Conservation (phyloP, 2,329 filamentous ascomycete genomes). For the Teratosphaeria gauchensis region DNA sequence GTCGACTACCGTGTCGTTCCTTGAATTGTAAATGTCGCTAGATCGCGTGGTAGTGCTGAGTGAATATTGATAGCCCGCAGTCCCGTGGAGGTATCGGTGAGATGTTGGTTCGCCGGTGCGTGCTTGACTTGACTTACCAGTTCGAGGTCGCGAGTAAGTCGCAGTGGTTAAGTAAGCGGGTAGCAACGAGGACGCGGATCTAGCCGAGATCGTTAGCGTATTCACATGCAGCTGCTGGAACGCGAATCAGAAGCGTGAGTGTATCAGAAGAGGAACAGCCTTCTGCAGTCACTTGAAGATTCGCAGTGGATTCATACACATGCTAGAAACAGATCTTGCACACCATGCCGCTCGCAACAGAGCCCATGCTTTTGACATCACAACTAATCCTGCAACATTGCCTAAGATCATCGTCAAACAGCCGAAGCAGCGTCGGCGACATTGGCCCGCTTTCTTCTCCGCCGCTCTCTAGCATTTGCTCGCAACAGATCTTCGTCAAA, state of each 20-base stretch:
- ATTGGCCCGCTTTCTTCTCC: slow-evolving; percentile 49
- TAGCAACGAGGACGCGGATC: not conserved
- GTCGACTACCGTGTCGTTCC: not conserved
- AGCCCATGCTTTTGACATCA: not conserved
- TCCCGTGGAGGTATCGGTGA: not conserved
- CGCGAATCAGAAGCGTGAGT: not conserved
- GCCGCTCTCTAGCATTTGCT: slow-evolving; percentile 52
- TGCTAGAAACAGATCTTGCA: not conserved
- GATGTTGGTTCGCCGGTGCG: not conserved
- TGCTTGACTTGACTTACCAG: not conserved
- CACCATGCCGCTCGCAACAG: not conserved
- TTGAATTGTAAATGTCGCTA: not conserved
- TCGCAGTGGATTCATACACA: not conserved
- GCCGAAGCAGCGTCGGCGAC: slow-evolving; percentile 13
- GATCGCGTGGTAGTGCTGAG: not conserved
- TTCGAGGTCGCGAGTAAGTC: not conserved
- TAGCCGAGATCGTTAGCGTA: not conserved
- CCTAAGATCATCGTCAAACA: not conserved
- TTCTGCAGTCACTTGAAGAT: not conserved
- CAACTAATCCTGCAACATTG: not conserved
- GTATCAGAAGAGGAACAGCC: not conserved
- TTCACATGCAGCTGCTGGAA: not conserved
- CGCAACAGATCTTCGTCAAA: slow-evolving; percentile 40
- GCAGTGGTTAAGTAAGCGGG: not conserved
- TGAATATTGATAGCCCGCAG: not conserved